Conservation (phyloP, 164 flowering plant species). For the Houttuynia cordata region DNA sequence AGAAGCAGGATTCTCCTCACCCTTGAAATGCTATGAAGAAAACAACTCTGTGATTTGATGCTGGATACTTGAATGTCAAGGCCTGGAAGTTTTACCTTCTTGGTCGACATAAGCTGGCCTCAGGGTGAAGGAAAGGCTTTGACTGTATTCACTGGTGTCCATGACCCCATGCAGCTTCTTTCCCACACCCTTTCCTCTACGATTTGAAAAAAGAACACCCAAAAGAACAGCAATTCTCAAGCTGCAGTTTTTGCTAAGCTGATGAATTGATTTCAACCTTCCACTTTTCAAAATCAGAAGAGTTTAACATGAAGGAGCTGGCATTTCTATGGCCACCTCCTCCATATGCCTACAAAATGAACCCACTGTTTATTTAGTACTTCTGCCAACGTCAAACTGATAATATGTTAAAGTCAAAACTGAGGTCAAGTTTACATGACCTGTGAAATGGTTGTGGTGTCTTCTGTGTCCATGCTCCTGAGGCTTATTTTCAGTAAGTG, state of each 20-base stretch:
- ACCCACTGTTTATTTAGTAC: background rate
- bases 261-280: constrained; percentile 16
- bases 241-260: too few species aligned
- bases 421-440: constrained; percentile 4
- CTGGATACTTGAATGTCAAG: too few species aligned
- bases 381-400: background rate
- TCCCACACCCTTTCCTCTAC: background rate
- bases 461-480: constrained; percentile 52
- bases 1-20: too few species aligned
- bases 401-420: background rate
- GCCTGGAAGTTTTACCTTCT: background rate
- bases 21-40: too few species aligned
- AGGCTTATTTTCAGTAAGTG: constrained; percentile 68
- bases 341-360: constrained; percentile 43
- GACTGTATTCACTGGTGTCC: background rate
- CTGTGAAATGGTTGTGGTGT: constrained; percentile 75
- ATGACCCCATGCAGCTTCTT: background rate
- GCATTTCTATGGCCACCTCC: constrained; percentile 94
- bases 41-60: too few species aligned
- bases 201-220: background rate
- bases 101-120: background rate
- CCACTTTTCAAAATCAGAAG: constrained; percentile 51
- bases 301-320: constrained; percentile 61
- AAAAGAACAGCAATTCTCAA: background rate
- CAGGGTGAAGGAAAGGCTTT: background rate